Conservation (phyloP, 176 grass and related monocot genomes). For the Juncus effusus region DNA sequence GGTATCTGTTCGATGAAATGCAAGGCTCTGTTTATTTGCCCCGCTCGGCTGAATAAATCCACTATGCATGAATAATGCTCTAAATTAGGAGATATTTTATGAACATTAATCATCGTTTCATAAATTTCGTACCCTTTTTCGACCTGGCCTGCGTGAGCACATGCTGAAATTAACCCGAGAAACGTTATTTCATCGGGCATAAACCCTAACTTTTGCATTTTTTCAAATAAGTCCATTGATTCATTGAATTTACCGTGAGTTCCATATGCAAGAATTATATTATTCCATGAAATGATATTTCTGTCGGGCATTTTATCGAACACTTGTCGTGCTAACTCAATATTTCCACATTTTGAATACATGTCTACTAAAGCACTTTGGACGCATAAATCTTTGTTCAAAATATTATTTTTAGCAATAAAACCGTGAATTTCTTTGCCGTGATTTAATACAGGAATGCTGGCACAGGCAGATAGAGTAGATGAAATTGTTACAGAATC, state of each 20-base stretch:
- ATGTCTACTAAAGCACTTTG: constrained; percentile 82
- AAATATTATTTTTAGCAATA: constrained; percentile 42
- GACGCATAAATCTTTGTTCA: constrained; percentile 57
- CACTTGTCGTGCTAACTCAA: constrained; percentile 54
- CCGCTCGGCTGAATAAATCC: constrained; percentile 70
- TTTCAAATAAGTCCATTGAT: constrained; percentile 40
- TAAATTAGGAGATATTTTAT: constrained; percentile 53
- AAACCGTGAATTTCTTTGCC: constrained; percentile 87
- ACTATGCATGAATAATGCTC: constrained; percentile 84
- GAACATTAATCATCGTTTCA: constrained; percentile 45
- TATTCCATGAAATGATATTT: constrained; percentile 88
- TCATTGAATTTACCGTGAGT: constrained; percentile 71
- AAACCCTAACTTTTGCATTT: constrained; percentile 67
- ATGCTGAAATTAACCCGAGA: constrained; percentile 73
- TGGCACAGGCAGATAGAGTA: constrained; percentile 63
- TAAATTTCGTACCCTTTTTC: constrained; percentile 65
- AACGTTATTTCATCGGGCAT: constrained; percentile 75
- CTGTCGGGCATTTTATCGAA: constrained; percentile 69
- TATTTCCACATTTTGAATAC: constrained; percentile 73
- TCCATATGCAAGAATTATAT: constrained; percentile 80
- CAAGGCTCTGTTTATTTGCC: constrained; percentile 61
- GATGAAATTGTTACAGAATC: constrained; percentile 70
- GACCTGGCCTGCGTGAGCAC: constrained; percentile 68
- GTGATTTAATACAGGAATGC: constrained; percentile 62
- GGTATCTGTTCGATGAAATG: constrained; percentile 57